phyloP scores from a whole-genome alignment of 2,329 filamentous ascomycete genomes.

The Diaporthe amygdali region DNA sequence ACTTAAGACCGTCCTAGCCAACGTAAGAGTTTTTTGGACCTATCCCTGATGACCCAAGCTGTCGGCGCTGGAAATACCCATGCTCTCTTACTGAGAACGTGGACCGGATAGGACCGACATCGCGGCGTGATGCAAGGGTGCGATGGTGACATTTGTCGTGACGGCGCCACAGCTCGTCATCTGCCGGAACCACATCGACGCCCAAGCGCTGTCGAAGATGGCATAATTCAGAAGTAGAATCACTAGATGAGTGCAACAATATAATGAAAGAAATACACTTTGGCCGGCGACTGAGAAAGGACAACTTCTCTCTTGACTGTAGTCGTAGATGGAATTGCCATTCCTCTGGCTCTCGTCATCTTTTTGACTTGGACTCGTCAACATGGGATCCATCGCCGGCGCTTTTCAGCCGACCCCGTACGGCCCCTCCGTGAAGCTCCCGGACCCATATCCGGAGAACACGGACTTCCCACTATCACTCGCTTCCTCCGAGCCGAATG shows the following conservation, averaged over 20 bases:
- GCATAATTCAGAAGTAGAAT: neutral
- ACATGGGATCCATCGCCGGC: neutral
- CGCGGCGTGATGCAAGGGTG: neutral
- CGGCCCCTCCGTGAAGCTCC: neutral
- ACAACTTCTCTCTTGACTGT: neutral
- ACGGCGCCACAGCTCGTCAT: neutral
- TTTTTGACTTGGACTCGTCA: neutral
- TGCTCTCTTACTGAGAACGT: neutral
- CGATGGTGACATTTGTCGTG: slow-evolving; percentile 5
- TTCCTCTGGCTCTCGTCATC: neutral
- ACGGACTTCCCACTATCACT: neutral
- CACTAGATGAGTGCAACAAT: neutral
- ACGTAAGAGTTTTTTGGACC: neutral
- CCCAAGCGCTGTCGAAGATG: neutral
- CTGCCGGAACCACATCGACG: neutral
- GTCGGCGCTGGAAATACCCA: neutral
- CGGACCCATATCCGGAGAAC: neutral
- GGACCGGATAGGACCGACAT: neutral
- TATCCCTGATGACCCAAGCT: neutral
- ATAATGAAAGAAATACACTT: neutral
- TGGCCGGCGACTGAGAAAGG: neutral
- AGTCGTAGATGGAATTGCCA: neutral
- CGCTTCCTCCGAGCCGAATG: neutral
- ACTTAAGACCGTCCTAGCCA: neutral
- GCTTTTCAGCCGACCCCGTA: neutral